These are phyloP conservation scores for Rusavskia elegans DNA, from an alignment of 495 filamentous ascomycete genomes.

Conservation along the genomic window DNA sequence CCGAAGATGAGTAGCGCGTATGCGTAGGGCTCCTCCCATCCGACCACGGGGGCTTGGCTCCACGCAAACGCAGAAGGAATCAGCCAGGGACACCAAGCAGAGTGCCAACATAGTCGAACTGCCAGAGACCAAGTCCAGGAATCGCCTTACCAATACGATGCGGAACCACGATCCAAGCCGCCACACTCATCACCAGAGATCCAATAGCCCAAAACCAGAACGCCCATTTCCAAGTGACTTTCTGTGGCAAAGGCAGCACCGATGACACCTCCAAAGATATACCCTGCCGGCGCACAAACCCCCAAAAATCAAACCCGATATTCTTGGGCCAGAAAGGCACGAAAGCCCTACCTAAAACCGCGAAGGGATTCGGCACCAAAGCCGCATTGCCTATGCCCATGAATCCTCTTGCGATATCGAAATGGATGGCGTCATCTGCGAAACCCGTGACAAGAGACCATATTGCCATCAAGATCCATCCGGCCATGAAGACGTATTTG, in stretches of 20 bases:
- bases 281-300: constrained; percentile 40
- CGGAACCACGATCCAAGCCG: constrained; percentile 19
- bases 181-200: constrained; percentile 21
- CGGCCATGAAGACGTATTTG: constrained; percentile 38
- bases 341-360: constrained; percentile 44
- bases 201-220: constrained; percentile 41
- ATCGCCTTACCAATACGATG: background rate
- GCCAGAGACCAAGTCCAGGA: background rate
- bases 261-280: constrained; percentile 33
- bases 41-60: constrained; percentile 30
- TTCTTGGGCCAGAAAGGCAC: constrained; percentile 37
- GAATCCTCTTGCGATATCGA: constrained; percentile 41
- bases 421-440: constrained; percentile 33
- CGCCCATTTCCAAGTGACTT: constrained; percentile 51
- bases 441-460: constrained; percentile 42
- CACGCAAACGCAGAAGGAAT: constrained; percentile 33
- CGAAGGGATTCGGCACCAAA: constrained; percentile 44
- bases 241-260: constrained; percentile 31
- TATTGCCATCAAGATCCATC: constrained; percentile 39
- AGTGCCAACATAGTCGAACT: constrained; percentile 14
- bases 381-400: constrained; percentile 47
- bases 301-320: constrained; percentile 51
- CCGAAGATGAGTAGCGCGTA: constrained; percentile 31
- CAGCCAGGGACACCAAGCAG: constrained; percentile 16
- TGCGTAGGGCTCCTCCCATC: constrained; percentile 30